Conservation (phyloP, 139 green algal species). For the Chlamydomonas asymmetrica region DNA sequence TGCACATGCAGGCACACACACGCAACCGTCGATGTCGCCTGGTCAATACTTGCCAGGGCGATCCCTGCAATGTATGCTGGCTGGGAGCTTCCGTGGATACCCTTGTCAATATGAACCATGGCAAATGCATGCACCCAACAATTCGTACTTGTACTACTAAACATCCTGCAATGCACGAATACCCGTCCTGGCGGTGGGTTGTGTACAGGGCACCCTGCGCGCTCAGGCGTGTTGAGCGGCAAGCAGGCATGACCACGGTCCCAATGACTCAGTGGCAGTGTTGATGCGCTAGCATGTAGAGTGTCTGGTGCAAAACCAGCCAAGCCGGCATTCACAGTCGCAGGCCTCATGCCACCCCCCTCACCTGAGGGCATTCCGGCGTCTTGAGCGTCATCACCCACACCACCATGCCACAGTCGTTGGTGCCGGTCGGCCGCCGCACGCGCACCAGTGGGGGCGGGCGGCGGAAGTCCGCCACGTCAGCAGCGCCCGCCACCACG, state of each 20-base stretch:
- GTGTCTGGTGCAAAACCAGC: background rate
- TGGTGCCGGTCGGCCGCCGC: conserved; percentile 53
- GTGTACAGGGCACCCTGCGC: too few relatives aligned
- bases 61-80: too few relatives aligned
- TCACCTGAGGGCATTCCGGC: conserved; percentile 82
- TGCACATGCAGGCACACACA: background rate
- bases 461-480: conserved; percentile 27
- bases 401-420: conserved; percentile 91
- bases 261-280: background rate
- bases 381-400: conserved; percentile 88
- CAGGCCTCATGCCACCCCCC: background rate
- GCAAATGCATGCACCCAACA: too few relatives aligned
- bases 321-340: background rate
- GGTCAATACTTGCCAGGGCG: too few relatives aligned
- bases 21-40: background rate
- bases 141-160: too few relatives aligned
- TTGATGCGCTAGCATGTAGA: background rate
- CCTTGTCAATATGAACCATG: too few relatives aligned
- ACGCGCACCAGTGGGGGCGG: conserved; percentile 30
- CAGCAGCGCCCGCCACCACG: background rate
- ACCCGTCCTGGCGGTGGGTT: too few relatives aligned
- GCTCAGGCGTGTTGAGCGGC: too few relatives aligned
- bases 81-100: too few relatives aligned
- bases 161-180: too few relatives aligned
- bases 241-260: too few relatives aligned